phyloP scores from a whole-genome alignment of 495 filamentous ascomycete species.

The Wilcoxina mikolae region DNA sequence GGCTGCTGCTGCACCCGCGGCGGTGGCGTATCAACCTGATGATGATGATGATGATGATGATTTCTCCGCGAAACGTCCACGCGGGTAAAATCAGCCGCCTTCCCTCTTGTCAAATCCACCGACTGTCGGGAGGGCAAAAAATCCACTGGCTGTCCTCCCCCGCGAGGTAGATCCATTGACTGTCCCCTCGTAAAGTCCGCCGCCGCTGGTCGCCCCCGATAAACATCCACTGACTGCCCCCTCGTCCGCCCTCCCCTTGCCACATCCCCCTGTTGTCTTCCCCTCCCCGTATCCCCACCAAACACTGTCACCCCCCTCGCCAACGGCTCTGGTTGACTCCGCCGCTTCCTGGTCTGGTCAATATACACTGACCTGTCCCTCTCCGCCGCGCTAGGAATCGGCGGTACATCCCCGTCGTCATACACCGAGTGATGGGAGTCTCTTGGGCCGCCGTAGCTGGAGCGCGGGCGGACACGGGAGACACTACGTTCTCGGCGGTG shows the following conservation, averaged over 20 bases:
- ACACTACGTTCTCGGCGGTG: neutral
- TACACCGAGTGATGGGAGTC: slow-evolving; percentile 2
- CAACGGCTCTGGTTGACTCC: neutral
- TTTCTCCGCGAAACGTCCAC: too few species aligned
- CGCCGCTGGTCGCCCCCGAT: too few species aligned
- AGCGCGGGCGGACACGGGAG: neutral
- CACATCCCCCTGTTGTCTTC: neutral
- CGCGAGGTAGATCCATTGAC: too few species aligned
- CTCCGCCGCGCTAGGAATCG: neutral
- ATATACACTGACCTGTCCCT: neutral
- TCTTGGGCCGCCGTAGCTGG: neutral
- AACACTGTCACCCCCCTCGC: neutral
- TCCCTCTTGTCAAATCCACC: too few species aligned
- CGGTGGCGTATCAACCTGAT: too few species aligned
- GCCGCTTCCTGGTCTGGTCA: neutral
- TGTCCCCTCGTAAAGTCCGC: too few species aligned
- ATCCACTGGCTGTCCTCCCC: too few species aligned
- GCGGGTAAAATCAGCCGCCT: too few species aligned
- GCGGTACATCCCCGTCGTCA: neutral
- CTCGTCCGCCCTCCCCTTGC: neutral
- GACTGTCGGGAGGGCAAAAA: too few species aligned
- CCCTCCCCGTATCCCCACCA: neutral
- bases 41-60: too few species aligned
- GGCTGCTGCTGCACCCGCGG: too few species aligned
- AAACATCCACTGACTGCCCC: too few species aligned